A percentile compares a stretch with the other conserved stretches of the same genome.
phyloP scores from a whole-genome alignment of 228 moss, liverwort and hornwort genomes.

The Sphagnum magellanicum region DNA sequence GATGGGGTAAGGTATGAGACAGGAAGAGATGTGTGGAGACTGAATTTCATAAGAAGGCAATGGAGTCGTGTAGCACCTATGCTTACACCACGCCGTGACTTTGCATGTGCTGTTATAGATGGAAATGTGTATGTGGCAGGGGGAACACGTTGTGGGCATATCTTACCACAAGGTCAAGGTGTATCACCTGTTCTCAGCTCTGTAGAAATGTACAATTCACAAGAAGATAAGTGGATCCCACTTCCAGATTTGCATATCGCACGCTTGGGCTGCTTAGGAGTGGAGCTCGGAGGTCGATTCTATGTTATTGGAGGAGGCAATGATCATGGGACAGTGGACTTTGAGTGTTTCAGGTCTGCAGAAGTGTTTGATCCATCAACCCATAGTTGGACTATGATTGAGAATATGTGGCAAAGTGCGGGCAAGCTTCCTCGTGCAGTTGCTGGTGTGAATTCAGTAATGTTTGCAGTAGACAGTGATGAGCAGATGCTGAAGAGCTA shows the following conservation, averaged over 20 bases:
- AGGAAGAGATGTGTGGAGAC: slow-evolving; percentile 14
- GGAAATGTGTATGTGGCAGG: slow-evolving; percentile 23
- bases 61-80: slow-evolving; percentile 22
- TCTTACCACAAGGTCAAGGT: slow-evolving; percentile 16
- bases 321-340: slow-evolving; percentile 15
- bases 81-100: slow-evolving; percentile 18
- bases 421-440: slow-evolving; percentile 26
- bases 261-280: slow-evolving; percentile 21
- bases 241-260: slow-evolving; percentile 14
- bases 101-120: slow-evolving; percentile 23
- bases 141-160: slow-evolving; percentile 9
- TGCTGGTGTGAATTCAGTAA: slow-evolving; percentile 4
- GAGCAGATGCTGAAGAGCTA: slow-evolving; percentile 22
- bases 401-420: slow-evolving; percentile 25
- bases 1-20: slow-evolving; percentile 16
- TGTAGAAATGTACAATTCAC: slow-evolving; percentile 16
- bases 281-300: slow-evolving; percentile 11
- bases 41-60: slow-evolving; percentile 17
- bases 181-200: slow-evolving; percentile 5
- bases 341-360: slow-evolving; percentile 22
- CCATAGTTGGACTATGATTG: slow-evolving; percentile 11
- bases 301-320: slow-evolving; percentile 27
- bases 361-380: slow-evolving; percentile 18
- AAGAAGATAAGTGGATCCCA: slow-evolving; percentile 12
- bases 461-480: slow-evolving; percentile 26